Percentiles rank a stretch among this genome's conserved stretches.
These are phyloP conservation scores for Aspergillus sp. DNA, from an alignment of 2,329 filamentous ascomycete species.

Conservation along the genomic window DNA sequence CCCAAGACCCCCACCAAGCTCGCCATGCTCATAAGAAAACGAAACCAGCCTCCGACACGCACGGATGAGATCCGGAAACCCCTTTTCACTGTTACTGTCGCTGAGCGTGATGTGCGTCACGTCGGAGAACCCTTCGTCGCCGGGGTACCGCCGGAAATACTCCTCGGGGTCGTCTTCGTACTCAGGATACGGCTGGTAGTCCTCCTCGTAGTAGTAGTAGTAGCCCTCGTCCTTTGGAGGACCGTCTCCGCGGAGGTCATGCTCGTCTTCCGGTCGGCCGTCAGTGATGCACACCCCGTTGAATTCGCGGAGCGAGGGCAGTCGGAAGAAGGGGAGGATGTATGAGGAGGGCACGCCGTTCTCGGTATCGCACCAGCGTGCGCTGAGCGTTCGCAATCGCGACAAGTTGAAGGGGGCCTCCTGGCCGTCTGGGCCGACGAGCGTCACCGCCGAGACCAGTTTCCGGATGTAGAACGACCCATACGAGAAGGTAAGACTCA, in stretches of 20 bases:
- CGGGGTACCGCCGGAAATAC: background rate
- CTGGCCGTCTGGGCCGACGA: too few species aligned
- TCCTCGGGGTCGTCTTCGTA: background rate
- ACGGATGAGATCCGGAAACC: background rate
- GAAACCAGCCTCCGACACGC: background rate
- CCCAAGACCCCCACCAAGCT: background rate
- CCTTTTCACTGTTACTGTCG: background rate
- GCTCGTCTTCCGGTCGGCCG: background rate
- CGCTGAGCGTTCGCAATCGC: background rate
- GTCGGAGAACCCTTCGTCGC: background rate
- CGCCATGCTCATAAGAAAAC: slow-evolving; percentile 1
- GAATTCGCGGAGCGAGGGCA: background rate
- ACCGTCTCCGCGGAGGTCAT: background rate
- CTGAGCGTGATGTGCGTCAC: background rate
- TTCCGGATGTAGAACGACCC: background rate
- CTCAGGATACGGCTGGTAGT: background rate
- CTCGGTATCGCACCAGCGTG: background rate
- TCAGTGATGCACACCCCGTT: background rate
- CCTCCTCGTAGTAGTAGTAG: background rate
- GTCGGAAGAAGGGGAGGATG: background rate
- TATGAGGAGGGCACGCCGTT: background rate
- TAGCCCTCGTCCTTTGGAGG: background rate
- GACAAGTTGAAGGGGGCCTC: background rate
- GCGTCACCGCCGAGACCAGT: background rate
- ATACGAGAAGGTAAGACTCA: background rate